Evolutionary conservation across 2,329 filamentous ascomycete species (phyloP), one percentile per base, ranked within the genome.

Genomic region (Aspergillus chevalieri): DNA sequence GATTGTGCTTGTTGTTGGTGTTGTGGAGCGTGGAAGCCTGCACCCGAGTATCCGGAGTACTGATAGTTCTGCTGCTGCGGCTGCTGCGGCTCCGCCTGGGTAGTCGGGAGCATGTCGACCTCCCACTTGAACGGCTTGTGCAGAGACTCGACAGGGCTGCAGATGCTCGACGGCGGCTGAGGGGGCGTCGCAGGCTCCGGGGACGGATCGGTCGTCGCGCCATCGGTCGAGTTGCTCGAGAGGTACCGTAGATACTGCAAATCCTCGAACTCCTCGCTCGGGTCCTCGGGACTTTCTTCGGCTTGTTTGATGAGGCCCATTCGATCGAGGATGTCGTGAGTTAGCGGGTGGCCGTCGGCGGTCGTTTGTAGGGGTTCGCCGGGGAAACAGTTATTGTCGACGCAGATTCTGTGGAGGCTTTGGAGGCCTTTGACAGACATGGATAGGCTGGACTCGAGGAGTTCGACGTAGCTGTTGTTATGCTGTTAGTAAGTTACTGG

Each of bases 391-490:
- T 73, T 68, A 26, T 72, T 71, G 53, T 65, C 67, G 42, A 71
- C 51, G 51, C 68, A 73, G 53, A 67, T 63, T 43, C 66, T 70
- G 57, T 73, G 72, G 30, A 73, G 56, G 49, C 67, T 64, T 53
- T 72, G 70, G 4, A 73, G 57, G 1, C 68, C 70, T 53, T 71
- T 71, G 39, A 73, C 67, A 4, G 71, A 69, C 7, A 72, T 53
- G 4, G 68, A 69, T 49, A 72, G 70, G 28, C 73, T 68, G 5
- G 70, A 72, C 52, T 73, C 68, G 28, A 73, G 65, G 68, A 73
- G 72, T 50, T 73, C 70, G 34, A 73, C 70, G 41, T 72, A 73
- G 44, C 70, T 73, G 44, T 51, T 17, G 33, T 46, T 26, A 10
- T 21, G 45, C 8, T 28, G 39, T 49, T 44, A 52, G 53, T 49